phyloP scores from a whole-genome alignment of 2,329 filamentous ascomycete genomes.

The Cadophora gregata region DNA sequence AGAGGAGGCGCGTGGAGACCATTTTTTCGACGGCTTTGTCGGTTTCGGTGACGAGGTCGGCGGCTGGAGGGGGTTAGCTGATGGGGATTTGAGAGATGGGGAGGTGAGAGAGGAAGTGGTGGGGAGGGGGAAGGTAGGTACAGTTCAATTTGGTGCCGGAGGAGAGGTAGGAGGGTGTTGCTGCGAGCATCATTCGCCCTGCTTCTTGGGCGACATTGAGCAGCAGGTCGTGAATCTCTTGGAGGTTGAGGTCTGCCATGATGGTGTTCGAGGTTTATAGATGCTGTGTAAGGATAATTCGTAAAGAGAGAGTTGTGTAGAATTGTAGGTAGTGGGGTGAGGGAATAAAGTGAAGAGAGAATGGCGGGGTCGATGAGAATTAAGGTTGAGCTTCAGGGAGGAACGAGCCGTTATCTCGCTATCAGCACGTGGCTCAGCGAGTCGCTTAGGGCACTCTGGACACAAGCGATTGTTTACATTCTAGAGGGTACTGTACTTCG shows the following conservation, averaged over 20 bases:
- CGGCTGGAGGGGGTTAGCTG: conserved; percentile 53
- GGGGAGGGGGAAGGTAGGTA: conserved; percentile 25
- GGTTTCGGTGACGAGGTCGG: conserved; percentile 72
- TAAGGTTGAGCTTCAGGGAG: not conserved
- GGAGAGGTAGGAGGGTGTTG: conserved; percentile 63
- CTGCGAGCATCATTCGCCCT: conserved; percentile 67
- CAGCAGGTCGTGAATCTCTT: conserved; percentile 66
- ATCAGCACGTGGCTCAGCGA: conserved; percentile 16
- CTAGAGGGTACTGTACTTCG: not conserved
- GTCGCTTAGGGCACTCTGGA: not conserved
- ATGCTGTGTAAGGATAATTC: not conserved
- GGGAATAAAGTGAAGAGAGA: not conserved
- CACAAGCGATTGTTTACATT: not conserved
- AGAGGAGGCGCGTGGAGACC: conserved; percentile 58
- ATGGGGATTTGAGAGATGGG: not conserved
- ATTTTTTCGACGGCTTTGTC: conserved; percentile 70
- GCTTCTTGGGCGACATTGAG: conserved; percentile 66
- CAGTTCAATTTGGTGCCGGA: conserved; percentile 70
- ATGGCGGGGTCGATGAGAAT: conserved; percentile 5
- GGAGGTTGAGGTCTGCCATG: conserved; percentile 64
- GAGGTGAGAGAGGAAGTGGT: not conserved
- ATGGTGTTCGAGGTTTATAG: not conserved
- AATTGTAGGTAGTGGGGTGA: not conserved
- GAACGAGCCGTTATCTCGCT: not conserved
- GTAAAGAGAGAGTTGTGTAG: not conserved